Evolutionary conservation across 768 basidiomycete genomes (phyloP).

Genomic region (Roridomyces roridus): DNA sequence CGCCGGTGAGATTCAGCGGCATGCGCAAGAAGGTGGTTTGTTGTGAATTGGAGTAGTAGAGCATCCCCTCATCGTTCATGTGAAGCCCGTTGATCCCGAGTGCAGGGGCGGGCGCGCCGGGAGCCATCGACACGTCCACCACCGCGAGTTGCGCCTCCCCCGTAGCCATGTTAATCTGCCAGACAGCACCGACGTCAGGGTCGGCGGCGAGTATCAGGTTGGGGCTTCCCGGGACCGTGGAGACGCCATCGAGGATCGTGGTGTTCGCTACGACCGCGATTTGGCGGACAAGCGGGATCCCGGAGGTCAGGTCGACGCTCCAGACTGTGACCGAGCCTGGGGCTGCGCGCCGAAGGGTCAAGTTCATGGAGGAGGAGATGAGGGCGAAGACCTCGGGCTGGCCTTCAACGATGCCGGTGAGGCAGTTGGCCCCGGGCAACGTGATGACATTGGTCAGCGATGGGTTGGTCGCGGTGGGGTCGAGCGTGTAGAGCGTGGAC

Average conservation of each 20-base stretch:
- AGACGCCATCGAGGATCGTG: not conserved
- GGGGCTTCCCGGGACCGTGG: not conserved
- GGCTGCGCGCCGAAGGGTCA: not conserved
- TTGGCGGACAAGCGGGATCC: not conserved
- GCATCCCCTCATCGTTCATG: too few relatives aligned
- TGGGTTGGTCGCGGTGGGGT: conserved; percentile 1
- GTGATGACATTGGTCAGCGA: not conserved
- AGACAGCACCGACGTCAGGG: conserved; percentile 3
- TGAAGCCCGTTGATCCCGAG: too few relatives aligned
- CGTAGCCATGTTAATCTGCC: conserved; percentile 4
- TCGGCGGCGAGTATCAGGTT: conserved; percentile 10
- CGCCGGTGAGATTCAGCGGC: too few relatives aligned
- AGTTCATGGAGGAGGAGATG: not conserved
- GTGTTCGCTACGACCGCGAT: not conserved
- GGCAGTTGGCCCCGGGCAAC: conserved; percentile 1
- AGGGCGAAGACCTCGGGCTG: conserved; percentile 10
- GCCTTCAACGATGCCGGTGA: conserved; percentile 16
- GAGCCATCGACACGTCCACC: too few relatives aligned
- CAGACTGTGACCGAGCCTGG: conserved; percentile 7
- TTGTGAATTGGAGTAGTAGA: too few relatives aligned
- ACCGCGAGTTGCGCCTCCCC: too few relatives aligned
- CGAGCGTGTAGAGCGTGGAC: conserved; percentile 4
- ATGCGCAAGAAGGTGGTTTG: too few relatives aligned
- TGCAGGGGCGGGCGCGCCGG: too few relatives aligned
- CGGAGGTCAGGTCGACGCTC: conserved; percentile 1